A percentile compares a stretch with the other conserved stretches of the same genome.
Evolutionary conservation across 78 protist species (phyloP).

Genomic region (Speleostelium caveatum): DNA sequence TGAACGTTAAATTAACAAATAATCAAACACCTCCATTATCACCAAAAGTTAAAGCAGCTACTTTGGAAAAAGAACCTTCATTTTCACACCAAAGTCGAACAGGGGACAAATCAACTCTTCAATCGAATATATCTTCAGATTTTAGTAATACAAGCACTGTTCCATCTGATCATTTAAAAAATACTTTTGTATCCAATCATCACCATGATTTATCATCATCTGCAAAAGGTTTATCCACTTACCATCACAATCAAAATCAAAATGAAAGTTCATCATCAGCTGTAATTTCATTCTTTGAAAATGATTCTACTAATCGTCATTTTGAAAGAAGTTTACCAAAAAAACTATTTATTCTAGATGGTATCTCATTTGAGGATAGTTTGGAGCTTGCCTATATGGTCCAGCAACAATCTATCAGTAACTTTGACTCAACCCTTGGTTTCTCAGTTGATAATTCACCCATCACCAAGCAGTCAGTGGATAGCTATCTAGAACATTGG

Average conservation of each 20-base stretch:
- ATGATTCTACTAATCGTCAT: not conserved
- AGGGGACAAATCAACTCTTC: no score
- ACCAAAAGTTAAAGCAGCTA: not conserved
- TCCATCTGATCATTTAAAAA: not conserved
- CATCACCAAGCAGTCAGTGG: slow-evolving; percentile 20
- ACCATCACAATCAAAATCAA: not conserved
- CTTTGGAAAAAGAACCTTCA: not conserved
- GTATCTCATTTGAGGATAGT: slow-evolving; percentile 32
- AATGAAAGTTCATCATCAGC: slow-evolving; percentile 1
- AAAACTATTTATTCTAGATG: not conserved
- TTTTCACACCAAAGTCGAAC: not conserved
- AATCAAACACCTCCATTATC: slow-evolving; percentile 16
- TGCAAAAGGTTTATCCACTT: no score
- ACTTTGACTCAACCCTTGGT: slow-evolving; percentile 48
- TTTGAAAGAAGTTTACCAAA: not conserved
- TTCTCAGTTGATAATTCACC: slow-evolving; percentile 59
- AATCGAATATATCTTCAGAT: no score
- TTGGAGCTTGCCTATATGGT: slow-evolving; percentile 37
- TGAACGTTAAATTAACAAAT: no score
- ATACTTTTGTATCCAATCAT: not conserved
- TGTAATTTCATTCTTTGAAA: not conserved
- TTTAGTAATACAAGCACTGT: not conserved
- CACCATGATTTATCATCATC: not conserved
- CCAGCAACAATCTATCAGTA: slow-evolving; percentile 40
- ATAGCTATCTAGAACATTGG: slow-evolving; percentile 46